Evolutionary conservation across 345 rosid species (phyloP).

Genomic region (Camelina sativa): DNA sequence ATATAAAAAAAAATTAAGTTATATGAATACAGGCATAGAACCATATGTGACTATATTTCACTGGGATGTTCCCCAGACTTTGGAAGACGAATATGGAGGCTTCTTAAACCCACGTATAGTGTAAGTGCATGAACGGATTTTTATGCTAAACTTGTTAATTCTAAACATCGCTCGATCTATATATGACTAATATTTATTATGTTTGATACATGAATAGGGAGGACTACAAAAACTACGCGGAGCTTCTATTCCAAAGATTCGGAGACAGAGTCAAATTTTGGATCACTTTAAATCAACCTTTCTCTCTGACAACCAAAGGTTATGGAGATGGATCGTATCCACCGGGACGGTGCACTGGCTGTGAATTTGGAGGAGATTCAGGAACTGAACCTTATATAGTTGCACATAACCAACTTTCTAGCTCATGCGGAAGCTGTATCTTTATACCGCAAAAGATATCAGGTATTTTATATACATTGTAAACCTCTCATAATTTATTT

Average conservation of each 20-base stretch:
- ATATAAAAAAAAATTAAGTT: background rate
- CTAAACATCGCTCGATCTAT: no score
- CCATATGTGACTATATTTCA: constrained; percentile 48
- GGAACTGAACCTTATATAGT: constrained; percentile 53
- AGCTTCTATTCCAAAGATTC: constrained; percentile 54
- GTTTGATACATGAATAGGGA: constrained; percentile 33
- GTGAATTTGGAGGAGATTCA: constrained; percentile 44
- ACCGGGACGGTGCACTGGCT: constrained; percentile 43
- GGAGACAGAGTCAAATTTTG: constrained; percentile 51
- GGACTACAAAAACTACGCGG: constrained; percentile 51
- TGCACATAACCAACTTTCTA: constrained; percentile 51
- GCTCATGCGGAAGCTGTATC: constrained; percentile 50
- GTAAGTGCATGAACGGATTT: constrained; percentile 13
- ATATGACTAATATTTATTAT: background rate
- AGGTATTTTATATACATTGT: background rate
- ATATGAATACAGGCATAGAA: constrained; percentile 34
- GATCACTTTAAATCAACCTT: constrained; percentile 53
- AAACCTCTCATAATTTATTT: no score
- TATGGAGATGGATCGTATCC: constrained; percentile 37
- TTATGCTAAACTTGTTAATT: background rate
- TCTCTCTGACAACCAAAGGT: constrained; percentile 19
- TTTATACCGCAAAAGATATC: constrained; percentile 39
- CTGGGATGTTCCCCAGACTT: constrained; percentile 45
- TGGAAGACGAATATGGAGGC: constrained; percentile 40
- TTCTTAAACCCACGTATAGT: constrained; percentile 44